A percentile compares a stretch with the other conserved stretches of the same genome.
These are phyloP conservation scores for Phytophthora constricta DNA, from an alignment of 352 stramenopile genomes.

Conservation along the genomic window DNA sequence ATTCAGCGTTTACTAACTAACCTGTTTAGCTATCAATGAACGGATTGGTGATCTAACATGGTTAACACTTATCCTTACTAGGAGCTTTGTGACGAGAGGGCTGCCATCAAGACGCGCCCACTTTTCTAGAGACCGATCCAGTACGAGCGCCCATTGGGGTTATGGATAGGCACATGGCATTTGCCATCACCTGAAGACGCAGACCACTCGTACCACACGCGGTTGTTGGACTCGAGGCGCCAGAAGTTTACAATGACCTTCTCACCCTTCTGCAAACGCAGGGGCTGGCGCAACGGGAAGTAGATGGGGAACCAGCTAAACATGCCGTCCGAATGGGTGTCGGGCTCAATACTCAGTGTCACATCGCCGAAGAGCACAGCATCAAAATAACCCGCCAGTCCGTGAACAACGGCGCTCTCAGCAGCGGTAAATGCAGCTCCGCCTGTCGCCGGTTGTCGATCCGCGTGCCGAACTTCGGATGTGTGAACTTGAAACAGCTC, in stretches of 20 bases:
- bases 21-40: constrained; percentile 9
- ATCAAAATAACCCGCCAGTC: constrained; percentile 97
- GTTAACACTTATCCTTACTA: too few species aligned
- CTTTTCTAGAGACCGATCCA: constrained; percentile 92
- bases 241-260: constrained; percentile 93
- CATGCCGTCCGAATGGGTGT: constrained; percentile 96
- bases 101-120: constrained; percentile 7
- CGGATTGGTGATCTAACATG: too few species aligned
- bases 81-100: too few species aligned
- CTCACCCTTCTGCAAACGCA: constrained; percentile 84
- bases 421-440: constrained; percentile 55
- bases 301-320: constrained; percentile 99
- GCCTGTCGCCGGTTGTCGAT: constrained; percentile 89
- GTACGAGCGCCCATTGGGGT: constrained; percentile 96
- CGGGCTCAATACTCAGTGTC: constrained; percentile 95
- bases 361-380: constrained; percentile 94
- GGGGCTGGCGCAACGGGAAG: constrained; percentile 94
- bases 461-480: constrained; percentile 80
- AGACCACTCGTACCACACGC: constrained; percentile 99
- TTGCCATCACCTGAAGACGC: constrained; percentile 58
- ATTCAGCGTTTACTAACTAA: constrained; percentile 11
- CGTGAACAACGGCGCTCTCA: constrained; percentile 88
- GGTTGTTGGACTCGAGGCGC: constrained; percentile 84
- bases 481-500: constrained; percentile 94
- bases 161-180: constrained; percentile 91